A percentile compares a stretch with the other conserved stretches of the same genome.
Conservation (phyloP, 495 filamentous ascomycete species). For the Tuber microsphaerosporum region DNA sequence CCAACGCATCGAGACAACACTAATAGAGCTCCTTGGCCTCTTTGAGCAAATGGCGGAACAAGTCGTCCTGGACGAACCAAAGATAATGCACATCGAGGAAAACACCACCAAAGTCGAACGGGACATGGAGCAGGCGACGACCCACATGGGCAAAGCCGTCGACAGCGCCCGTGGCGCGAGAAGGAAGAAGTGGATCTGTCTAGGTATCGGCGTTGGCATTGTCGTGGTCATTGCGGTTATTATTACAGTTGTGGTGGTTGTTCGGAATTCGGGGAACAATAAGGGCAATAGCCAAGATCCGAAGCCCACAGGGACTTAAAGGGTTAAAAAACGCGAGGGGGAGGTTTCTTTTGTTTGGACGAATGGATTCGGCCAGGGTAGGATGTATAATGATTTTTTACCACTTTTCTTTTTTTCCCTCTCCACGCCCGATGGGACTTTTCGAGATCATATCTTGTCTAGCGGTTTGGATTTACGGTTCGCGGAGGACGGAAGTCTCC, state of each 20-base stretch:
- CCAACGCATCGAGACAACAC: slow-evolving; percentile 60
- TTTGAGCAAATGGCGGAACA: slow-evolving; percentile 62
- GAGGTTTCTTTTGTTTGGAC: slow-evolving; percentile 5
- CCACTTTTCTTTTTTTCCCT: slow-evolving; percentile 1
- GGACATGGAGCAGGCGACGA: slow-evolving; percentile 55
- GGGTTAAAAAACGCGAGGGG: neutral
- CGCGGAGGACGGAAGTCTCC: neutral
- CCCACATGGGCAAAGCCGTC: slow-evolving; percentile 56
- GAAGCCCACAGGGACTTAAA: slow-evolving; percentile 9
- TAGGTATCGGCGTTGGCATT: slow-evolving; percentile 50
- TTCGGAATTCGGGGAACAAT: slow-evolving; percentile 12
- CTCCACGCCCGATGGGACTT: neutral
- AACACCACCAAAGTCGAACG: slow-evolving; percentile 52
- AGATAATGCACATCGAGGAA: slow-evolving; percentile 51
- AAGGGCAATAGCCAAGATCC: slow-evolving; percentile 2
- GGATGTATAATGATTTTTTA: slow-evolving; percentile 30
- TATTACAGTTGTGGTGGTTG: slow-evolving; percentile 28
- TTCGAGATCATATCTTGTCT: neutral
- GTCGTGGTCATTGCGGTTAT: slow-evolving; percentile 50
- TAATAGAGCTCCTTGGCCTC: slow-evolving; percentile 58
- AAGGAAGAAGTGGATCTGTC: slow-evolving; percentile 66
- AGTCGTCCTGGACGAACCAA: slow-evolving; percentile 57
- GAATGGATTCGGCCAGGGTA: slow-evolving; percentile 1
- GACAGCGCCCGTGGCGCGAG: slow-evolving; percentile 52
- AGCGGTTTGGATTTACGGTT: neutral